Evolutionary conservation across 345 rosid species (phyloP).

Genomic region (Eucalyptus rudis): DNA sequence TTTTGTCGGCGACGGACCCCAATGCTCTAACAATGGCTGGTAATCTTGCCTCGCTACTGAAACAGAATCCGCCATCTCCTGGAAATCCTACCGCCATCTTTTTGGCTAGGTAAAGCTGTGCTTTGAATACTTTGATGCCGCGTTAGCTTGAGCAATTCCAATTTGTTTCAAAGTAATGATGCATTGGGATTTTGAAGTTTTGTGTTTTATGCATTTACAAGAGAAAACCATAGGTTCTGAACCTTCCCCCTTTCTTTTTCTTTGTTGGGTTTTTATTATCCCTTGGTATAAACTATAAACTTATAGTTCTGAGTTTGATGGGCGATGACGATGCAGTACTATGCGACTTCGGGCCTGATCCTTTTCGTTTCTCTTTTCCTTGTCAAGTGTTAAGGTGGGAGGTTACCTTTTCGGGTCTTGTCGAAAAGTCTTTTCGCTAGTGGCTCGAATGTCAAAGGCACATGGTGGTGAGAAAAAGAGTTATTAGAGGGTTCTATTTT

Average conservation of each 20-base stretch:
- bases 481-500: background rate
- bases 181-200: background rate
- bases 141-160: background rate
- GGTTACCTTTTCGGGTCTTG: background rate
- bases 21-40: constrained; percentile 43
- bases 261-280: background rate
- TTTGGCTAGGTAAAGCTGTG: constrained; percentile 22
- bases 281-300: background rate
- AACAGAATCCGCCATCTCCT: constrained; percentile 72
- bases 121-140: background rate
- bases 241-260: background rate
- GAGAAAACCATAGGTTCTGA: background rate
- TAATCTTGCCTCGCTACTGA: constrained; percentile 27
- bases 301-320: background rate
- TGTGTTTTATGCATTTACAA: background rate
- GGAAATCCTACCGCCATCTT: constrained; percentile 79
- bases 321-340: background rate
- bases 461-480: background rate
- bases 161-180: background rate
- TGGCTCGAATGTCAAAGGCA: background rate
- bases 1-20: constrained; percentile 35
- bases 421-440: background rate
- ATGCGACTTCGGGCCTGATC: background rate
- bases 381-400: background rate
- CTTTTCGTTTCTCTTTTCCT: background rate